Percentiles rank a stretch among this genome's conserved stretches.
Conservation (phyloP, 257 asterid genomes). For the Nicotiana attenuata region DNA sequence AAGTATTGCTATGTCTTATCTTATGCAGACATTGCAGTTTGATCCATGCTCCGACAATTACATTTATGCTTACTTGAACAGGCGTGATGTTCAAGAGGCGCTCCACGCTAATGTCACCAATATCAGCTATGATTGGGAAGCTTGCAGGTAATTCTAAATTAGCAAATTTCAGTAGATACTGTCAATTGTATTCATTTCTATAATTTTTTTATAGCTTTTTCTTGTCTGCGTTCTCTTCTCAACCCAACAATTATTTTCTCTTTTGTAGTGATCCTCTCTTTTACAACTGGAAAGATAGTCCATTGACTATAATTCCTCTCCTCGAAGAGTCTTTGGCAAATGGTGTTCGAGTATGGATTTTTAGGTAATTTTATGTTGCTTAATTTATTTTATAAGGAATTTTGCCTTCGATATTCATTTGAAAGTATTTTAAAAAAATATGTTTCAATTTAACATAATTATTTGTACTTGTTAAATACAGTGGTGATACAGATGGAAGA, state of each 20-base stretch:
- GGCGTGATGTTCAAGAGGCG: neutral
- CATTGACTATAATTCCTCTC: constrained; percentile 9
- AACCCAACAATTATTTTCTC: neutral
- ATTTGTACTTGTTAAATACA: neutral
- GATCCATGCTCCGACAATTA: neutral
- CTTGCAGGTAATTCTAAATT: neutral
- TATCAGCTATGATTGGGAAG: neutral
- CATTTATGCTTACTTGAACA: neutral
- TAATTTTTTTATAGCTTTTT: neutral
- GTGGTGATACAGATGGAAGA: constrained; percentile 24
- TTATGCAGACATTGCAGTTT: neutral
- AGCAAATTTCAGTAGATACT: neutral
- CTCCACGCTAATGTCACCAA: constrained; percentile 3
- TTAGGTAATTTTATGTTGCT: constrained; percentile 8
- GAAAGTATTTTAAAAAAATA: too few species aligned
- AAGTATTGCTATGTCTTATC: neutral
- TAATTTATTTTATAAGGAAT: too few species aligned
- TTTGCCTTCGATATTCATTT: too few species aligned
- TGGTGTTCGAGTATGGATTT: constrained; percentile 19
- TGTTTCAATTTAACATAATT: too few species aligned
- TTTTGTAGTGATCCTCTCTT: neutral
- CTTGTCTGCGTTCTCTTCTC: too few species aligned
- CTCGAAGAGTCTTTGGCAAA: constrained; percentile 12
- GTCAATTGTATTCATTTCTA: neutral
- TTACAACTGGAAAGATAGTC: neutral